Evolutionary conservation across 495 filamentous ascomycete species (phyloP).

Genomic region (Xylaria sp.): DNA sequence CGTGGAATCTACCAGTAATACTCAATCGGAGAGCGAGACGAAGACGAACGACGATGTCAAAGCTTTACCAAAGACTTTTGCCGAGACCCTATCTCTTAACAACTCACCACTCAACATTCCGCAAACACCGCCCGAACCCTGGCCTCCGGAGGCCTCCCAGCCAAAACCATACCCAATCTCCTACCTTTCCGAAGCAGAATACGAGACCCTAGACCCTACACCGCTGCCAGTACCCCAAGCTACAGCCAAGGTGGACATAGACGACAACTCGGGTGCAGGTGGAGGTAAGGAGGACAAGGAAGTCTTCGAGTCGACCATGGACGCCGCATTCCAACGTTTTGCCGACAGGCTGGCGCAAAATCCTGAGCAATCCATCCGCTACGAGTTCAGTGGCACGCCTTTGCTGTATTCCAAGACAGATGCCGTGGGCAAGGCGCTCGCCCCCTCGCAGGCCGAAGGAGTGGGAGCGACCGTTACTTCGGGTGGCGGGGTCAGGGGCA

Average conservation of each 20-base stretch:
- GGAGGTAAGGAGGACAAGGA: slow-evolving; percentile 76
- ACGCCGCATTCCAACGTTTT: slow-evolving; percentile 90
- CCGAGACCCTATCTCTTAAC: slow-evolving; percentile 61
- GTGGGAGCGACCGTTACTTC: slow-evolving; percentile 30
- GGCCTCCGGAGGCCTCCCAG: slow-evolving; percentile 71
- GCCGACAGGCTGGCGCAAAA: slow-evolving; percentile 89
- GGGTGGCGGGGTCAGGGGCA: slow-evolving; percentile 44
- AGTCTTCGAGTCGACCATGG: slow-evolving; percentile 80
- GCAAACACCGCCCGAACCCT: slow-evolving; percentile 65
- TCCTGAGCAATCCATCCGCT: slow-evolving; percentile 91
- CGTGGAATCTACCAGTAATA: slow-evolving; percentile 35
- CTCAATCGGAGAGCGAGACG: slow-evolving; percentile 20
- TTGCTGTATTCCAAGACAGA: slow-evolving; percentile 83
- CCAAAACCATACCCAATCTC: slow-evolving; percentile 75
- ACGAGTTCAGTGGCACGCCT: slow-evolving; percentile 83
- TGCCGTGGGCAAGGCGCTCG: slow-evolving; percentile 70
- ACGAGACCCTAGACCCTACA: slow-evolving; percentile 76
- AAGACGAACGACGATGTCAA: slow-evolving; percentile 34
- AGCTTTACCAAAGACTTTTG: slow-evolving; percentile 74
- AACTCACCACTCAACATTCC: slow-evolving; percentile 44
- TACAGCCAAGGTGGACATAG: slow-evolving; percentile 64
- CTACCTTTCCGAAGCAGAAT: slow-evolving; percentile 86
- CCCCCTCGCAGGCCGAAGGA: slow-evolving; percentile 26
- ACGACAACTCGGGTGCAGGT: slow-evolving; percentile 49
- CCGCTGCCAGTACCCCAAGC: slow-evolving; percentile 50